Evolutionary conservation across 1,284 basidiomycete species (phyloP), one percentile per base, ranked within the genome.

Genomic region (Irpex sp.): DNA sequence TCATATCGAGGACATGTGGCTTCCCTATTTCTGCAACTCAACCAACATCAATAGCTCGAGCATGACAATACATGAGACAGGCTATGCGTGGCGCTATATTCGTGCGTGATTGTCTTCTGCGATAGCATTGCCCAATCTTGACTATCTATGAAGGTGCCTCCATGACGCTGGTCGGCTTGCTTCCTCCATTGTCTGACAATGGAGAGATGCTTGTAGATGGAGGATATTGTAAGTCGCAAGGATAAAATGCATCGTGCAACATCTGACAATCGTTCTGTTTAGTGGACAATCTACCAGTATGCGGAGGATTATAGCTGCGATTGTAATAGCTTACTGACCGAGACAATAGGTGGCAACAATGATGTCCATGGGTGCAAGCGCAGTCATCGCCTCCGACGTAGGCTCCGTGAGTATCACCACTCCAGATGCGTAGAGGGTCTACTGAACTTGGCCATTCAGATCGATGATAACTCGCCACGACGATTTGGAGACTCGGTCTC

Each of bases 1-100:
- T 51, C 94, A 97, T 73, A 98, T 99, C 59, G 96, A 98, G 77
- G 94, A 97, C 75, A 96, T 97, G 90, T 99, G 96, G 97, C 81
- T 99, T 4, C 96, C 97, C 2, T 99, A 90, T 78, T 99, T 96
- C 77, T 97, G 94, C 76, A 98, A 98, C 71, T 95, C 96, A 6
- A 98, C 97, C n/a, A 98, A 98, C 71, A 98, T 99, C 72, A 96
- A 91, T 57, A 94, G 93, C 62, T 97, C 94, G 9, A 83, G 89
- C 5, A 98, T 99, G 95, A 95, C 98, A 72, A 90, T 98, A 48
- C 97, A 99, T 70, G 92, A 96, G 64, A 93, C 92, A 5, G 96
- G 96, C 9, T 98, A 98, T 76, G 94, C 94, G 14, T 96, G 94
- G 94, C 81, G 88, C 69, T 93, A 86, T 67, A 91, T 93, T 61